Evolutionary conservation across 495 filamentous ascomycete genomes (phyloP).

Genomic region (Hypoxylon perforatum): DNA sequence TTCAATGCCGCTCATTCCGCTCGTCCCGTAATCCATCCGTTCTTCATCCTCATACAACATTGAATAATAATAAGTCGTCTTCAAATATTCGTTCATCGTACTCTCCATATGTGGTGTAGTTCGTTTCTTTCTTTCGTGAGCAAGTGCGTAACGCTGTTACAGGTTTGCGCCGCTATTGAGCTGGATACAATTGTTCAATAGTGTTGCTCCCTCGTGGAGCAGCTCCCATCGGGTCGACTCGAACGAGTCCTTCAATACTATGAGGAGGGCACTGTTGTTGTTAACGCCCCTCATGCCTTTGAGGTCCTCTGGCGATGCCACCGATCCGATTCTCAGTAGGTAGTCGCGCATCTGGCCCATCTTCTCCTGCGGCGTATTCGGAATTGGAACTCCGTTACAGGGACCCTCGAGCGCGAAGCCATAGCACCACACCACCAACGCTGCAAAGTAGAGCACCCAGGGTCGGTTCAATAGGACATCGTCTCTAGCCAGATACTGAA

Average conservation of each 20-base stretch:
- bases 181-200: constrained; percentile 82
- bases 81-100: constrained; percentile 31
- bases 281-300: constrained; percentile 80
- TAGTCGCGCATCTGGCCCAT: constrained; percentile 83
- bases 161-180: constrained; percentile 56
- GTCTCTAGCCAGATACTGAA: constrained; percentile 81
- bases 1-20: constrained; percentile 31
- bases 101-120: constrained; percentile 6
- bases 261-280: constrained; percentile 81
- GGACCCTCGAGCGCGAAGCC: constrained; percentile 91
- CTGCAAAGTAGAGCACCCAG: constrained; percentile 97
- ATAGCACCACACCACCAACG: constrained; percentile 94
- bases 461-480: constrained; percentile 92
- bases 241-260: constrained; percentile 86
- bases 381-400: constrained; percentile 59
- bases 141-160: constrained; percentile 7
- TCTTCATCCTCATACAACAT: constrained; percentile 30
- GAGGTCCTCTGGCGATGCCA: constrained; percentile 84
- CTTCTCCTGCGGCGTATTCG: constrained; percentile 70
- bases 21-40: constrained; percentile 8
- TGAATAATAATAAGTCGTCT: constrained; percentile 24
- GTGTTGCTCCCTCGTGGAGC: constrained; percentile 81
- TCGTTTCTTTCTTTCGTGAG: not conserved
- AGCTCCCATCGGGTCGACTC: constrained; percentile 89
- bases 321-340: constrained; percentile 75